Percentiles rank a stretch among this genome's conserved stretches.
Evolutionary conservation across 129 eudicot genomes (phyloP).

Genomic region (Ambrosia artemisiifolia): DNA sequence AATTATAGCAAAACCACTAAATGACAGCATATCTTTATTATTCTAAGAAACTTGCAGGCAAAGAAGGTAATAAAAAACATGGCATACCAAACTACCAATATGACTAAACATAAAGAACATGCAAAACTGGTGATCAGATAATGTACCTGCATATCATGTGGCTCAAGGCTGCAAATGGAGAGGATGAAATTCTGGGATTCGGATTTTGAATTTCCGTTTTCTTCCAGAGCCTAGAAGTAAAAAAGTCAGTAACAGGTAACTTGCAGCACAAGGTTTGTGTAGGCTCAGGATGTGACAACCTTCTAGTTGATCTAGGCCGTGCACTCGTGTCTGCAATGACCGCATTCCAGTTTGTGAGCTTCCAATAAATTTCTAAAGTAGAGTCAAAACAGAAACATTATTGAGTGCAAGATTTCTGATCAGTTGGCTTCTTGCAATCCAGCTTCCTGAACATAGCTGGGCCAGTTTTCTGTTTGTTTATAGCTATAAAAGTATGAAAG

Average conservation of each 20-base stretch:
- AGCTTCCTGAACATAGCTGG: slow-evolving; percentile 70
- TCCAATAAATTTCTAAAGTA: slow-evolving; percentile 82
- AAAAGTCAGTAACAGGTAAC: slow-evolving; percentile 74
- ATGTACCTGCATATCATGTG: no score
- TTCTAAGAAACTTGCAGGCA: no score
- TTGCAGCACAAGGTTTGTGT: slow-evolving; percentile 59
- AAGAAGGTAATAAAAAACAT: no score
- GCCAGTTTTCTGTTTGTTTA: slow-evolving; percentile 42
- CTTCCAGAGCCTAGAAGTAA: slow-evolving; percentile 69
- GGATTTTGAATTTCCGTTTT: slow-evolving; percentile 43
- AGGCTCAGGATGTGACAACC: slow-evolving; percentile 48
- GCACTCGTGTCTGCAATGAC: slow-evolving; percentile 79
- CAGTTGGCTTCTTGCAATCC: slow-evolving; percentile 54
- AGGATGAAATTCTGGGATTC: slow-evolving; percentile 29
- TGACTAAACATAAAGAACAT: no score
- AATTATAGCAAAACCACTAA: no score
- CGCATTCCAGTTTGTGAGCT: slow-evolving; percentile 78
- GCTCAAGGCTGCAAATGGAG: slow-evolving; percentile 26
- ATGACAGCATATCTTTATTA: no score
- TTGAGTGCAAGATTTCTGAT: slow-evolving; percentile 30
- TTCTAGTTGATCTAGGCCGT: slow-evolving; percentile 75
- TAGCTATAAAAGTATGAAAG: not conserved
- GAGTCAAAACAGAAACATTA: not conserved
- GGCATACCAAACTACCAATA: no score
- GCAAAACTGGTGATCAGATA: no score